Conservation (phyloP, 1,139 yeast species). For the Entelexis sorbosivorans region DNA sequence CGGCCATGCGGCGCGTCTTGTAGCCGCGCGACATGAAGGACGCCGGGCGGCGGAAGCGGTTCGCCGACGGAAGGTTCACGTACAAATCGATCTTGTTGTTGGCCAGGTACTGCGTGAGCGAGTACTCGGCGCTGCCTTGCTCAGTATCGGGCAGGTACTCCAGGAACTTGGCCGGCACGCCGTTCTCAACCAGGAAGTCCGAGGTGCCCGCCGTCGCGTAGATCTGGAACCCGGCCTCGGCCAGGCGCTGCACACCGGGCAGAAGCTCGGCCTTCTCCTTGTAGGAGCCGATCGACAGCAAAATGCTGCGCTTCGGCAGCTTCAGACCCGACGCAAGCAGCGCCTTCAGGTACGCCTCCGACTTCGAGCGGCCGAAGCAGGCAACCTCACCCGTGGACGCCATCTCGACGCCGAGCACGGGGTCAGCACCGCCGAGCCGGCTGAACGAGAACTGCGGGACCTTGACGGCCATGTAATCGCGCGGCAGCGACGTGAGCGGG, state of each 20-base stretch:
- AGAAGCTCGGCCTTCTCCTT: constrained; percentile 90
- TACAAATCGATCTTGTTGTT: constrained; percentile 92
- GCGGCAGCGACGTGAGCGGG: constrained; percentile 80
- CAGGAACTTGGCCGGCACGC: constrained; percentile 85
- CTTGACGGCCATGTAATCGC: constrained; percentile 90
- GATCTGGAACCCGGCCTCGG: constrained; percentile 75
- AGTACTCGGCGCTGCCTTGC: constrained; percentile 84
- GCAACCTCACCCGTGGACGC: constrained; percentile 99
- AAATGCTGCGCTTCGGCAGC: constrained; percentile 86
- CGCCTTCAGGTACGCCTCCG: constrained; percentile 93
- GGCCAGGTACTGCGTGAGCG: constrained; percentile 91
- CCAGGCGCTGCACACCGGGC: constrained; percentile 72
- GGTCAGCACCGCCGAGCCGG: constrained; percentile 96
- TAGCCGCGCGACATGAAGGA: constrained; percentile 96
- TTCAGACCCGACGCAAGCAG: constrained; percentile 90
- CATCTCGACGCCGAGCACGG: constrained; percentile 97
- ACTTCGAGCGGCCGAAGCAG: constrained; percentile 87
- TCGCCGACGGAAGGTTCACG: constrained; percentile 91
- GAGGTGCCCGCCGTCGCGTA: constrained; percentile 99
- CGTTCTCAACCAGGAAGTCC: constrained; percentile 92
- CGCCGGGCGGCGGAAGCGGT: constrained; percentile 97
- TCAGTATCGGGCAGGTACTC: constrained; percentile 53
- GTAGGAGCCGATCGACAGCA: constrained; percentile 92
- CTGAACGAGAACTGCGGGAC: constrained; percentile 98
- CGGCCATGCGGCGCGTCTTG: constrained; percentile 99